Conservation (phyloP, 2,329 filamentous ascomycete genomes). For the Alternaria dauci region DNA sequence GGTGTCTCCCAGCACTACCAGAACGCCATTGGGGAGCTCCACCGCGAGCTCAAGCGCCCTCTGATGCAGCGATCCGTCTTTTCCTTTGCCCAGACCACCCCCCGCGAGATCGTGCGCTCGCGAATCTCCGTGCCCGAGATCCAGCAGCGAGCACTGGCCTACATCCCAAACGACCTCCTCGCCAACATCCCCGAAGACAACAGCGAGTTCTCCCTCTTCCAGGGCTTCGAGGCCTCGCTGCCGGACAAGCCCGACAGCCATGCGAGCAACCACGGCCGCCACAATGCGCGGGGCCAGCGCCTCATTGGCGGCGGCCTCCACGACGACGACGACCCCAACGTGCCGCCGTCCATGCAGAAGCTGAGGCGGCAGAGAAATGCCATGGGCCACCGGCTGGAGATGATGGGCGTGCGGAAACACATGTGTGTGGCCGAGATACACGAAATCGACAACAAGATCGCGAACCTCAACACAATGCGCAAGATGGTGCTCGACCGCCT, state of each 20-base stretch:
- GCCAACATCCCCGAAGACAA: constrained; percentile 86
- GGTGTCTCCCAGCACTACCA: constrained; percentile 75
- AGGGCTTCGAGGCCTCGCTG: constrained; percentile 92
- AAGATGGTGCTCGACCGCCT: constrained; percentile 88
- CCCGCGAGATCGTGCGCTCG: constrained; percentile 91
- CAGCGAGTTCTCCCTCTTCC: constrained; percentile 90
- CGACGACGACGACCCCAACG: constrained; percentile 59
- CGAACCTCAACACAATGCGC: constrained; percentile 91
- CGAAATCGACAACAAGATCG: constrained; percentile 96
- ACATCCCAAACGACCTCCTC: constrained; percentile 88
- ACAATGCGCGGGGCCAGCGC: constrained; percentile 77
- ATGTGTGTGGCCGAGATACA: constrained; percentile 97
- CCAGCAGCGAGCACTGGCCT: constrained; percentile 88
- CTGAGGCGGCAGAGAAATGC: constrained; percentile 81
- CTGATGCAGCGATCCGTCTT: constrained; percentile 89
- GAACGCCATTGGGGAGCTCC: constrained; percentile 85
- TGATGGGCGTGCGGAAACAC: constrained; percentile 91
- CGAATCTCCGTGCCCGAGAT: constrained; percentile 92
- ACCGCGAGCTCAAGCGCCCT: constrained; percentile 86
- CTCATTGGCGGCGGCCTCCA: constrained; percentile 69
- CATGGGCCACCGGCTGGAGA: constrained; percentile 85
- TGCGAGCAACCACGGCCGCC: constrained; percentile 67
- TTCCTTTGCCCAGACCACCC: constrained; percentile 86
- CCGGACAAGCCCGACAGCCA: constrained; percentile 71
- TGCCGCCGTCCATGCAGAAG: constrained; percentile 72